Percentiles rank a stretch among this genome's conserved stretches.
Evolutionary conservation across 1,139 yeast species (phyloP).

Genomic region (Saccharomyces pastorianus): DNA sequence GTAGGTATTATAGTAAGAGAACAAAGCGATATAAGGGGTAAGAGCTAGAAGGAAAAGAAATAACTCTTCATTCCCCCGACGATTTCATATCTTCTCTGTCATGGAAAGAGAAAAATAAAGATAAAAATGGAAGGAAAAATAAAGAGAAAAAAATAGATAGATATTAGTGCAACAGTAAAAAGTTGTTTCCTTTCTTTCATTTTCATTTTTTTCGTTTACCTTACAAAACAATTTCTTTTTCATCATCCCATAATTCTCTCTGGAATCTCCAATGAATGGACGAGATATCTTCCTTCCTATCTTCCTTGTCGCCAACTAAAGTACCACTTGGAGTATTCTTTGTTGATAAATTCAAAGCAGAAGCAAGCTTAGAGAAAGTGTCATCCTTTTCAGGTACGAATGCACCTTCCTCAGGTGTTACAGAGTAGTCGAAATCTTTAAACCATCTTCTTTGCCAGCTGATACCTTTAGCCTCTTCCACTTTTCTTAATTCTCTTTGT

Average conservation of each 20-base stretch:
- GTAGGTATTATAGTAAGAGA: neutral
- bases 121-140: neutral
- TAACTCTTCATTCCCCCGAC: neutral
- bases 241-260: slow-evolving; percentile 48
- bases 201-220: neutral
- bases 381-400: slow-evolving; percentile 32
- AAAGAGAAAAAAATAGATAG: neutral
- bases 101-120: neutral
- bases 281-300: slow-evolving; percentile 34
- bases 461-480: slow-evolving; percentile 54
- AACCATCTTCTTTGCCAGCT: slow-evolving; percentile 80
- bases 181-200: neutral
- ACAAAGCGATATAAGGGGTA: neutral
- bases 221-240: slow-evolving; percentile 42
- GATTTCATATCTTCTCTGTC: neutral
- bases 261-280: slow-evolving; percentile 65
- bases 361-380: slow-evolving; percentile 44
- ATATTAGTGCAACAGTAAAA: slow-evolving; percentile 1
- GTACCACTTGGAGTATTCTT: slow-evolving; percentile 66
- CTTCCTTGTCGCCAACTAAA: slow-evolving; percentile 43
- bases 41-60: neutral
- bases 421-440: slow-evolving; percentile 41
- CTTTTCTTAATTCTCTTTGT: slow-evolving; percentile 72
- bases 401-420: slow-evolving; percentile 13
- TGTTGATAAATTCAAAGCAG: slow-evolving; percentile 48